Conservation (phyloP, 176 grass and related monocot species). For the Hordeum vulgare region DNA sequence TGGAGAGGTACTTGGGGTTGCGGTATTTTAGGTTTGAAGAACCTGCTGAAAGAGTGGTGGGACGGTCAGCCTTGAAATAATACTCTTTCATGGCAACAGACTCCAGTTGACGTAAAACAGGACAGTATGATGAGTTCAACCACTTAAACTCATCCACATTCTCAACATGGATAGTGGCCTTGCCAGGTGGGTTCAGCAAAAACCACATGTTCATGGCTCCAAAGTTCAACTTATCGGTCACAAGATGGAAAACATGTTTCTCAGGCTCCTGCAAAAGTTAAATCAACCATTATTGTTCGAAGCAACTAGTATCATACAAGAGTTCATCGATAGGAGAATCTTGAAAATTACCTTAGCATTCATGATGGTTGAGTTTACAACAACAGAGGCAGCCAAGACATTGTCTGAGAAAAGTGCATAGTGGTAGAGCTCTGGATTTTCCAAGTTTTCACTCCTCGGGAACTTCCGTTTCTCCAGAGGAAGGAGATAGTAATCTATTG, state of each 20-base stretch:
- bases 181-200: conserved; percentile 88
- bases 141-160: conserved; percentile 99
- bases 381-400: conserved; percentile 90
- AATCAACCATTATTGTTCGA: neutral
- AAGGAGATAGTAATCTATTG: conserved; percentile 95
- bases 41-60: conserved; percentile 74
- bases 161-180: conserved; percentile 91
- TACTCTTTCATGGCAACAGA: conserved; percentile 98
- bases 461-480: conserved; percentile 65
- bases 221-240: conserved; percentile 98
- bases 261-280: conserved; percentile 69
- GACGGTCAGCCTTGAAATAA: conserved; percentile 96
- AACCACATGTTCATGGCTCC: conserved; percentile 99
- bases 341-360: conserved; percentile 79
- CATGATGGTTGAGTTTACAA: conserved; percentile 96
- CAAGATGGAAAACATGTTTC: conserved; percentile 98
- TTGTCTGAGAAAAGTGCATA: conserved; percentile 99
- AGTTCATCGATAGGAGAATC: neutral
- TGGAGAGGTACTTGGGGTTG: conserved; percentile 97
- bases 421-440: conserved; percentile 86
- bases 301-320: neutral
- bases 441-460: conserved; percentile 70
- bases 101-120: conserved; percentile 83
- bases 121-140: conserved; percentile 97
- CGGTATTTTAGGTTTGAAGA: conserved; percentile 91